Base-by-base conservation (phyloP, 176 grass and related monocot genomes). In the Triticum turgidum region DNA sequence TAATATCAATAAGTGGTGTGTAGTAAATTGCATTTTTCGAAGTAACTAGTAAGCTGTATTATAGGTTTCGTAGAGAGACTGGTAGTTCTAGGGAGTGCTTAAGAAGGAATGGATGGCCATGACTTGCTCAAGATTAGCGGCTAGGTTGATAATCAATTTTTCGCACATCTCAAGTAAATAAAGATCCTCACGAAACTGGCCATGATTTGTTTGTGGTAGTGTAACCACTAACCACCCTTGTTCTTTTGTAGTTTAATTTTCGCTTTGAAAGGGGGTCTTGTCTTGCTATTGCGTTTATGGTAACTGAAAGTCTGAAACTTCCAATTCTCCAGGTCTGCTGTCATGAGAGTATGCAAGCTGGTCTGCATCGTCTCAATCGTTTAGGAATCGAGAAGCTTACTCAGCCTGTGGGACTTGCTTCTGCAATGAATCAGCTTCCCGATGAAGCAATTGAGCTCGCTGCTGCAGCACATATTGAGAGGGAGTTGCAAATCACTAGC, bases 321-420 rank as follows among this genome's bases (percentile, higher is more conserved):
- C 52, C n/a, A 20, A 30, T 86, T 35, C 59, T 65, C 81, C 84
- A 98, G 95, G 95, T 98, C 6, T 98, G 93, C 77, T 95, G 91
- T 85, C 93, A 90, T 90, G 95, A 98, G 86, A 98, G 91, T 84
- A 95, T 98, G 95, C 95, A 93, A 90, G 93, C 95, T 90, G 95
- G 93, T 52, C 79, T 87, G 9, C 85, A 93, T 79, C 93, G 91
- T 92, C 93, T 98, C 37, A 89, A 89, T 65, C 92, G 90, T 61
- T 94, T 98, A 81, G 96, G 96, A 87, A 96, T 98, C 84, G 33
- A 83, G 76, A 92, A 83, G 86, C 89, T 98, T 73, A 92, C 86
- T 63, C 89, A 95, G 22, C 89, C 93, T 22, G 69, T 78, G 69
- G 97, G 97, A 83, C 85, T 98, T 83, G 86, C 94, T 76, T 89